Base-by-base conservation (phyloP, 2,329 filamentous ascomycete genomes). In the Neonectria punicea region DNA sequence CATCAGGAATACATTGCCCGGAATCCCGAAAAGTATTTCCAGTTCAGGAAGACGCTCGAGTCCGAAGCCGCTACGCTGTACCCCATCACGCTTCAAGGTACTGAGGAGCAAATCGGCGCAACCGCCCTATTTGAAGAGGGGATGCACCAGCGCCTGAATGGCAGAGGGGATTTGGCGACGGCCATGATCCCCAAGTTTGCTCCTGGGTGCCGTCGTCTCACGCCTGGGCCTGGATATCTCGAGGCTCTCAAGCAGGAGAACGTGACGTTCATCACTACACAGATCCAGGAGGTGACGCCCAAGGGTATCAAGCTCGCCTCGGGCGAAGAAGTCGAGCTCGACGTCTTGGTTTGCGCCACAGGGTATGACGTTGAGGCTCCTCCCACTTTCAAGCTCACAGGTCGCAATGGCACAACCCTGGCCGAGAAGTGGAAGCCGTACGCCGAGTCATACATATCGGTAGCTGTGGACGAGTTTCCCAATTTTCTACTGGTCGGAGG, bases 401-500 rank as follows among this genome's bases (percentile, higher is more conserved):
- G 84, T 7, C 76, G 75, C n/a, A 65, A 68, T 36, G 79, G 78
- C 11, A 65, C 75, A 13, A 75, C 77, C 4, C 77, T 86, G 4
- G 58, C 72, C 2, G 66, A 80, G 16, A 79, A 80, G 36, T 86
- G 82, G 79, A 68, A 67, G 7, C 68, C 73, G 2, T 71, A 77
- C 36, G 78, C 82, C 2, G 78, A 82, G 44, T 77, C 78, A 18
- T 86, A 85, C 70, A 77, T 86, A 4, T 81, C 81, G 2, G 55
- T 86, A 1, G 78, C 81, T 18, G 79, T 82, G 41, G 82, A 84
- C 68, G 74, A 76, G 5, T 85, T 86, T 68, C 84, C 84, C 4
- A 86, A 86, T 75, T 79, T 80, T 64, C 78, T 86, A 47, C 79
- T 85, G 70, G 79, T 84, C 72, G 79, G 83, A 49, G 84, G 84